Evolutionary conservation across 2,329 filamentous ascomycete species (phyloP), one percentile per base, ranked within the genome.

Genomic region (Colletotrichum cereale): DNA sequence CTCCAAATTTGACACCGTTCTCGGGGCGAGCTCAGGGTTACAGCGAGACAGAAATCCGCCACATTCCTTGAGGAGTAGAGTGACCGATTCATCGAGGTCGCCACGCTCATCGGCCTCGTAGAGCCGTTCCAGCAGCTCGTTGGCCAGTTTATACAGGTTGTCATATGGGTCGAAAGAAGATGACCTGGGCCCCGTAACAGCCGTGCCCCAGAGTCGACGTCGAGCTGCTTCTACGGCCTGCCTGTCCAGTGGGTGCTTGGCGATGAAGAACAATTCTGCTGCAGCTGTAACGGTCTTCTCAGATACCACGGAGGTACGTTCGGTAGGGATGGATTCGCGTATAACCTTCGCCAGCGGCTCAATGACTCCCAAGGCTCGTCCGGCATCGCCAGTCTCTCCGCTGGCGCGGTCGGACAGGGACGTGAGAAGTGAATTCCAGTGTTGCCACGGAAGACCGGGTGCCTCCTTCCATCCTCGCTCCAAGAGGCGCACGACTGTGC

Each of bases 291-390:
- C 73, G 0, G 78, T 74, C 26, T 77, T 82, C 5, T 77, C 36
- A 3, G 76, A 65, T 10, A 77, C 50, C 3, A 69, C 57, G 5
- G 75, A 71, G 3, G 70, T 24, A 24, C 74, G 63, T 40, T 77
- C 72, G 29, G 73, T 70, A 34, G 76, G 62, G 1, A 78, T 75
- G 73, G 74, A 81, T 66, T 85, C 84, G 47, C 84, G 75, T 5
- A 92, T 74, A 1, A 80, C 76, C 74, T 88, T 91, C 0, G 93
- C 89, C 4, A 96, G 76, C 1, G 92, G 92, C 72, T 97, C 94
- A 48, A 95, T 84, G 1, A 94, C 85, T 31, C 88, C 87, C 61
- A 93, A 84, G 6, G 90, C 88, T 50, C 91, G 86, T 7, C 90
- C 91, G 21, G 88, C 87, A 73, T 94, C 90, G 3, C 93, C 93